Evolutionary conservation across 2,329 filamentous ascomycete species (phyloP), one percentile per base, ranked within the genome.

Genomic region (Alternaria alternata): DNA sequence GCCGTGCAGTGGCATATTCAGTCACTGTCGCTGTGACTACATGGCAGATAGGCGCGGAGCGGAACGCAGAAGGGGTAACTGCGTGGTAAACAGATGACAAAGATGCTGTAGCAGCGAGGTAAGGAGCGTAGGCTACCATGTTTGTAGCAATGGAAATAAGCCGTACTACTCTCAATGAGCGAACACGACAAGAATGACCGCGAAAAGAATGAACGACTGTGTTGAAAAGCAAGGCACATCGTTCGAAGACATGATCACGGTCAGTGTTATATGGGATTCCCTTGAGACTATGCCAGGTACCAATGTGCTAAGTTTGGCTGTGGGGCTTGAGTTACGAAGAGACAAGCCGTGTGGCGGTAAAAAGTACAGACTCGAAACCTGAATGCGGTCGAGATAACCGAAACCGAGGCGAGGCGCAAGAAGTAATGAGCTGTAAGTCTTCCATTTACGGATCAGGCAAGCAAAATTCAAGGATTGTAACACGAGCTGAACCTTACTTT

Each of bases 121-220:
- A 74, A 68, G 64, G 68, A 73, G 69, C 63, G 70, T 66, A 67
- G 18, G 69, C 68, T 54, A 73, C 70, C 71, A 74, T 74, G 38
- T 34, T 67, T 44, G 58, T 18, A 65, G 57, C 59, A 51, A 61
- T 61, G 43, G 43, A 55, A 26, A 42, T 51, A 26, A 20, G 22
- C 11, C 11, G 30, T 59, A 61, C 60, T 22, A 34, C 7, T 34
- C 16, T 58, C 55, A 54, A 57, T 38, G 11, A 32, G 57, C 12
- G 42, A 62, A 16, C 14, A 34, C 24, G 48, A 63, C 26, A 54
- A 58, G 41, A 51, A 46, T 24, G 41, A 57, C 41, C 43, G 38
- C 39, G 39, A 57, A 44, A 53, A 28, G 57, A 71, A 63, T 32
- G 62, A 68, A 58, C 59, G 66, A 65, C 56, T 58, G 53, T 42